Evolutionary conservation across 805 yeast genomes (phyloP), one percentile per base, ranked within the genome.

Genomic region (Ogataea neopini): DNA sequence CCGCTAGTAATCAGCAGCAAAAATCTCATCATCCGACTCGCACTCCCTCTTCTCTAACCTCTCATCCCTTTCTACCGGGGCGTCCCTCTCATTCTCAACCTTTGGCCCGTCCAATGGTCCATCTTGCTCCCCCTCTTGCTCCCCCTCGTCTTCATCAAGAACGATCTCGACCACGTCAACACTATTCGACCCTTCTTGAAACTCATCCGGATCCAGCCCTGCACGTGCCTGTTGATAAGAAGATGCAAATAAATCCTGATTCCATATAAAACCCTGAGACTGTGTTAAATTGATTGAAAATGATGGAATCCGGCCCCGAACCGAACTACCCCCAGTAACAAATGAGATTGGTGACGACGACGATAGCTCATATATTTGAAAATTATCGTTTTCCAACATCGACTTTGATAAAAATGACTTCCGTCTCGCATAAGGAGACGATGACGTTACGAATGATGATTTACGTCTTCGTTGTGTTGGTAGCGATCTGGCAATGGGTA

Each of bases 231-330:
- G 91, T 58, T 83, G 87, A 61, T 80, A 82, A 23, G 83, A 82
- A 1, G 83, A 72, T 2, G 89, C 91, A 72, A 84, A 86, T 39
- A 84, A 66, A 57, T 85, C 91, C 59, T 85, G 91, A 61, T 86
- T 85, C 79, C 88, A 86, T 2, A 78, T 65, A 57, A 85, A 86
- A 2, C 94, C 94, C 59, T 86, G 91, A 26, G 84, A 76, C 57
- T 84, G 86, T 19, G 71, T 73, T 33, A 83, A 66, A 13, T 78
- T 72, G 30, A 83, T 71, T 13, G 74, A 68, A 46, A 60, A 72
- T 1, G 69, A 53, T 6, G 75, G 67, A n/a, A 62, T 55, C 25
- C 60, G 51, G 34, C 51, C 52, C 23, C 53, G 43, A 18, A 17
- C 39, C 13, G 52, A 17, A 28, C 37, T 40, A 4, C 43, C 49